These are phyloP conservation scores for Tuber umbilicatum DNA, from an alignment of 495 filamentous ascomycete genomes.

Conservation along the genomic window DNA sequence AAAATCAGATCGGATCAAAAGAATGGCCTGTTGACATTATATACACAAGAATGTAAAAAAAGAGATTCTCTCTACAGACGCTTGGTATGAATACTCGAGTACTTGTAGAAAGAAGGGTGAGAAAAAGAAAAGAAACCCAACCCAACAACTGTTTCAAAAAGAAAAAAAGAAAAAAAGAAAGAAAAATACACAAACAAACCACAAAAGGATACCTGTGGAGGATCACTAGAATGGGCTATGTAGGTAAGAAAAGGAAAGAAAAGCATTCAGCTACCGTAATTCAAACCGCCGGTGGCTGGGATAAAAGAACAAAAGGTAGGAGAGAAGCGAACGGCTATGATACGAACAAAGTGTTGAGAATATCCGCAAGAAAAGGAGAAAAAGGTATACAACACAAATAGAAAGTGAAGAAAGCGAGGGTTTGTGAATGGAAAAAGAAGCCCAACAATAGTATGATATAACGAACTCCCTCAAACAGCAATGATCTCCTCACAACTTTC, in stretches of 20 bases:
- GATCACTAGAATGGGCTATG: not conserved
- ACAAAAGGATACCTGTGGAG: not conserved
- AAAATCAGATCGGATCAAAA: not conserved
- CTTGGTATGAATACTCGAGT: not conserved
- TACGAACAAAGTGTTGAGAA: not conserved
- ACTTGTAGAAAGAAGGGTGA: not conserved
- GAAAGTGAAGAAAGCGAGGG: not conserved
- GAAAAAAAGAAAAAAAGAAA: conserved; percentile 3
- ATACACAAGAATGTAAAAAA: conserved; percentile 1
- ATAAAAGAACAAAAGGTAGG: not conserved
- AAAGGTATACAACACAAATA: conserved; percentile 1
- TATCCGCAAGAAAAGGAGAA: not conserved
- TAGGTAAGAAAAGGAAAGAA: not conserved
- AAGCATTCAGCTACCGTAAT: not conserved
- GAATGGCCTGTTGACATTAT: not conserved
- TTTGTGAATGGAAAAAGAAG: conserved; percentile 1
- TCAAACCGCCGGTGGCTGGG: not conserved
- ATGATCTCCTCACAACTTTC: not conserved
- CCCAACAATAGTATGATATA: not conserved
- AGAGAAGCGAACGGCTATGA: not conserved
- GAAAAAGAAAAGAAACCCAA: not conserved
- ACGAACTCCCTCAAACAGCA: not conserved
- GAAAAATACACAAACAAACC: conserved; percentile 3
- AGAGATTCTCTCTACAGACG: not conserved
- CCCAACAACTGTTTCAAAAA: not conserved